Evolutionary conservation across 2,329 filamentous ascomycete species (phyloP), one percentile per base, ranked within the genome.

Genomic region (Talaromyces sp.): DNA sequence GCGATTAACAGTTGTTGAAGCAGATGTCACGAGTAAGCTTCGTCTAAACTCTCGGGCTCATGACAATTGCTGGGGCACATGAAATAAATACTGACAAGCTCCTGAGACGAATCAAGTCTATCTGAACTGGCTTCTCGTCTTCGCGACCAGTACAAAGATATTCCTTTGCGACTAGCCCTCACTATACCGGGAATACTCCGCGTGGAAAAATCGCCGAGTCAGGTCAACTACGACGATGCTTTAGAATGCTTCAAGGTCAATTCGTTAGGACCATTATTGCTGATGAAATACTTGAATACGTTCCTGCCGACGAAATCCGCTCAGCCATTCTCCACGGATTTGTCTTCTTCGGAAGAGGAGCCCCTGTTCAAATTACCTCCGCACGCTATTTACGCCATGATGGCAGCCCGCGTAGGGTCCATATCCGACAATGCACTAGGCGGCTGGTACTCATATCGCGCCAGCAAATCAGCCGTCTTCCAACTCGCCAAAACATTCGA

Each of bases 391-490:
- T 90, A 88, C 81, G 83, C 88, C n/a, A 85, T 85, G 70, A 89
- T 92, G 86, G 88, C 88, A 5, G 91, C 91, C 1, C 85, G 91
- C 48, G 89, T 96, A 0, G 91, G 91, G 9, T 88, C 84, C 35
- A 88, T 89, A 23, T 79, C 83, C 0, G 90, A 93, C 69, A 93
- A 96, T 70, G 72, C 77, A 1, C 79, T 87, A 0, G 91, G 91
- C 2, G 91, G 91, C 0, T 95, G 91, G 91, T 96, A 92, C 74
- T 86, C 83, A 62, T 95, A 95, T 74, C 86, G 91, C 14, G 85
- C 88, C 7, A 88, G 85, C 60, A 96, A 95, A 75, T 85, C 90
- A 0, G 90, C 83, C 1, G 86, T 93, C 3, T 91, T 88, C 66
- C 88, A 88, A 70, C 63, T 92, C 12, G 85, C 85, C 7, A 90